Conservation (phyloP, 345 rosid genomes). For the Brassica carinata region DNA sequence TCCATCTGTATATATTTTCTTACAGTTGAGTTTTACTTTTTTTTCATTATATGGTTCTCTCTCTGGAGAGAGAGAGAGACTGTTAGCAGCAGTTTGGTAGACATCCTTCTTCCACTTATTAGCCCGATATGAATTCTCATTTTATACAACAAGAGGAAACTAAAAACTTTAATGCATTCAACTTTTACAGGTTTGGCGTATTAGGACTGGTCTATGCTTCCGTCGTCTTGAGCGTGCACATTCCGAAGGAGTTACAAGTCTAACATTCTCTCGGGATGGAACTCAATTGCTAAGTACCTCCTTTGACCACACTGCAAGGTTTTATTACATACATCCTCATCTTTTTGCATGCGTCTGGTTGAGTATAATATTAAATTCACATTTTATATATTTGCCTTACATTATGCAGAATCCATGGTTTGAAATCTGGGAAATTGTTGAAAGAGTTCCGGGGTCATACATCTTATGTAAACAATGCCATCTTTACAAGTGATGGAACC, state of each 20-base stretch:
- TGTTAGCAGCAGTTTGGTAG: background rate
- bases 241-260: conserved; percentile 92
- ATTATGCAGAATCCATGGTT: conserved; percentile 82
- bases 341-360: background rate
- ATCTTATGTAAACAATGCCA: conserved; percentile 80
- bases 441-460: conserved; percentile 93
- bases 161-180: conserved; percentile 19
- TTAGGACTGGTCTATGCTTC: conserved; percentile 90
- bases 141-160: background rate
- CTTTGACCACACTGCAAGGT: conserved; percentile 95
- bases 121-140: background rate
- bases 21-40: background rate
- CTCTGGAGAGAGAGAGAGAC: background rate
- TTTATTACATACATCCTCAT: conserved; percentile 12
- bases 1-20: conserved; percentile 22
- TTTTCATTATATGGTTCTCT: conserved; percentile 1
- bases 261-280: conserved; percentile 94
- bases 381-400: background rate
- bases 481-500: conserved; percentile 86
- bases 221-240: conserved; percentile 94
- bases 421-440: conserved; percentile 93
- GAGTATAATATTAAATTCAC: background rate
- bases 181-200: conserved; percentile 85
- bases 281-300: conserved; percentile 94
- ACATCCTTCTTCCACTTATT: conserved; percentile 15